Evolutionary conservation across 257 asterid species (phyloP).

Genomic region (Jacaranda mimosifolia): DNA sequence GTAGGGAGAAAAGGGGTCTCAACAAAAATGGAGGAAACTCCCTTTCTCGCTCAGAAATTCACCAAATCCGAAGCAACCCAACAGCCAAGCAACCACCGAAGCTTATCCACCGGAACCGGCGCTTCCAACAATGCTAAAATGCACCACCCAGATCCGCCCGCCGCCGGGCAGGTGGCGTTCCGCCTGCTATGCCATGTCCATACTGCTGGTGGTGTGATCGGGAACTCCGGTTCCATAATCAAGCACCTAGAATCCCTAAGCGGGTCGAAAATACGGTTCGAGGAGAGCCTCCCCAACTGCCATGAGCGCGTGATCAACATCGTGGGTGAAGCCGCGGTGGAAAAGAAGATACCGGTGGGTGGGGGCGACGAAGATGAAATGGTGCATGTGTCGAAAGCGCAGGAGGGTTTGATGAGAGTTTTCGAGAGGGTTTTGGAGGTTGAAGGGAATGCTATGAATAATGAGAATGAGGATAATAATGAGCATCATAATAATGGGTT

Average conservation of each 20-base stretch:
- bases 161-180: conserved; percentile 46
- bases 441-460: conserved; percentile 41
- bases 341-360: conserved; percentile 38
- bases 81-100: conserved; percentile 31
- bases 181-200: conserved; percentile 63
- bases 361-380: conserved; percentile 34
- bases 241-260: conserved; percentile 53
- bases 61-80: conserved; percentile 29
- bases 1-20: neutral
- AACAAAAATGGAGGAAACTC: conserved; percentile 34
- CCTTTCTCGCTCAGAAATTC: conserved; percentile 30
- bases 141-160: conserved; percentile 23
- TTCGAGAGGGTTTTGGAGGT: conserved; percentile 66
- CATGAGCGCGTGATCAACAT: conserved; percentile 66
- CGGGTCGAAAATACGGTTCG: conserved; percentile 53
- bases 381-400: conserved; percentile 57
- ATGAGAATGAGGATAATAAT: conserved; percentile 31
- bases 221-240: conserved; percentile 52
- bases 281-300: conserved; percentile 51
- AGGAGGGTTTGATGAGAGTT: conserved; percentile 65
- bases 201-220: conserved; percentile 65
- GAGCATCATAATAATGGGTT: conserved; percentile 30
- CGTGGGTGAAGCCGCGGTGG: conserved; percentile 49
- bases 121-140: neutral
- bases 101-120: conserved; percentile 21